phyloP scores from a whole-genome alignment of 2,329 filamentous ascomycete species.

The Atkinsonella texensis region DNA sequence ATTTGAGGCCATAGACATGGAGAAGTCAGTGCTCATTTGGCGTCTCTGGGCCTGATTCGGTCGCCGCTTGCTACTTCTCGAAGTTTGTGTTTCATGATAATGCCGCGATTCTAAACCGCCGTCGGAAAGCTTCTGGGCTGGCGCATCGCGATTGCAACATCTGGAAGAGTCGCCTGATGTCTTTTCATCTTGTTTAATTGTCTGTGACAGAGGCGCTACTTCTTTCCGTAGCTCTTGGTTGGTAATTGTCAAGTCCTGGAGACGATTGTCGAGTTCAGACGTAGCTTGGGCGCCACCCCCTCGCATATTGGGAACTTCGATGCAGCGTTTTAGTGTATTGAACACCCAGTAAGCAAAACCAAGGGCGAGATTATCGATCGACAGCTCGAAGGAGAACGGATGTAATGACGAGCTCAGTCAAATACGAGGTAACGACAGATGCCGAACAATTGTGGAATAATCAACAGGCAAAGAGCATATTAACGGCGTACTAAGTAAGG shows the following conservation, averaged over 20 bases:
- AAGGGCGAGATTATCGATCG: too few relatives aligned
- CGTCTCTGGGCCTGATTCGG: slow-evolving; percentile 50
- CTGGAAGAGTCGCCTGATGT: not conserved
- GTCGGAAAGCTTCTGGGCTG: not conserved
- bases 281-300: not conserved
- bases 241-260: slow-evolving; percentile 48
- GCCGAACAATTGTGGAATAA: too few relatives aligned
- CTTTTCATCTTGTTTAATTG: not conserved
- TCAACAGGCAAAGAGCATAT: too few relatives aligned
- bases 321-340: not conserved
- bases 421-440: too few relatives aligned
- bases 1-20: slow-evolving; percentile 40
- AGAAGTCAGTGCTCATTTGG: slow-evolving; percentile 48
- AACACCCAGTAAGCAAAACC: not conserved
- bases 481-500: not conserved
- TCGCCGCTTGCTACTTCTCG: slow-evolving; percentile 8
- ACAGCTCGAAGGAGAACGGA: too few relatives aligned
- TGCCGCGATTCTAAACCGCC: not conserved
- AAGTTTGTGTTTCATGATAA: slow-evolving; percentile 10
- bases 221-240: slow-evolving; percentile 21
- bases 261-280: slow-evolving; percentile 38
- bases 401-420: too few relatives aligned
- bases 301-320: not conserved
- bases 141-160: not conserved
- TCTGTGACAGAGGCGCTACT: not conserved